phyloP scores from a whole-genome alignment of 805 yeast genomes.

The Metschnikowia henanensis region DNA sequence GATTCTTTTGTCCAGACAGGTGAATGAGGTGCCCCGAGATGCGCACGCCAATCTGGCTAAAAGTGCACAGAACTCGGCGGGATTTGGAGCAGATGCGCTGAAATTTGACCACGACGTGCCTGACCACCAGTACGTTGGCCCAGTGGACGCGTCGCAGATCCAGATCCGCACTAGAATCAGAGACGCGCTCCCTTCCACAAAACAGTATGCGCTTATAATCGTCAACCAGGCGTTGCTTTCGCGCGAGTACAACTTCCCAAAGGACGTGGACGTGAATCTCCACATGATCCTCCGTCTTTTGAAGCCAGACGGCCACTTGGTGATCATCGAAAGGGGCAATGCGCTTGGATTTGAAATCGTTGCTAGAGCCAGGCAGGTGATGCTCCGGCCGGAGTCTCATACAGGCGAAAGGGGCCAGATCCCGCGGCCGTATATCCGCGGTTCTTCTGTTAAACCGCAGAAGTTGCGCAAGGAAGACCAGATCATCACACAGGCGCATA shows the following conservation, averaged over 20 bases:
- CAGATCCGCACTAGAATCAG: constrained; percentile 55
- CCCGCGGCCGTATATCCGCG: constrained; percentile 67
- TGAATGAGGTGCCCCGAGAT: constrained; percentile 38
- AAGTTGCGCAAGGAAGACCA: constrained; percentile 35
- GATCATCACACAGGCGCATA: constrained; percentile 36
- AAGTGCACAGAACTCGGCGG: too few species aligned
- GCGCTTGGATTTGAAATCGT: constrained; percentile 86
- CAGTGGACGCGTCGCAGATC: constrained; percentile 57
- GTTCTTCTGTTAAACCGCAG: constrained; percentile 45
- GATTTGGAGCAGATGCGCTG: too few species aligned
- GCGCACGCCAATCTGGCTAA: constrained; percentile 1
- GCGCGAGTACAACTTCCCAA: constrained; percentile 60
- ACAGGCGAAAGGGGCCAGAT: constrained; percentile 56
- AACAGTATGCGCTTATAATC: constrained; percentile 76
- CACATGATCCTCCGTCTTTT: constrained; percentile 59
- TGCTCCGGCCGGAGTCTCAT: constrained; percentile 80
- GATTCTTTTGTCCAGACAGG: constrained; percentile 68
- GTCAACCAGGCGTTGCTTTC: constrained; percentile 76
- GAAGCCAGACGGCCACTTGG: constrained; percentile 77
- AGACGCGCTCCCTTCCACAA: constrained; percentile 50
- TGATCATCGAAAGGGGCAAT: constrained; percentile 84
- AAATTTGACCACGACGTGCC: too few species aligned
- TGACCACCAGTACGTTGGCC: constrained; percentile 32
- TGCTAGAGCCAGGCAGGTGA: constrained; percentile 86
- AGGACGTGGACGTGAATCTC: constrained; percentile 68